Conservation (phyloP, 305 asterid genomes). For the Fraxinus velutina region DNA sequence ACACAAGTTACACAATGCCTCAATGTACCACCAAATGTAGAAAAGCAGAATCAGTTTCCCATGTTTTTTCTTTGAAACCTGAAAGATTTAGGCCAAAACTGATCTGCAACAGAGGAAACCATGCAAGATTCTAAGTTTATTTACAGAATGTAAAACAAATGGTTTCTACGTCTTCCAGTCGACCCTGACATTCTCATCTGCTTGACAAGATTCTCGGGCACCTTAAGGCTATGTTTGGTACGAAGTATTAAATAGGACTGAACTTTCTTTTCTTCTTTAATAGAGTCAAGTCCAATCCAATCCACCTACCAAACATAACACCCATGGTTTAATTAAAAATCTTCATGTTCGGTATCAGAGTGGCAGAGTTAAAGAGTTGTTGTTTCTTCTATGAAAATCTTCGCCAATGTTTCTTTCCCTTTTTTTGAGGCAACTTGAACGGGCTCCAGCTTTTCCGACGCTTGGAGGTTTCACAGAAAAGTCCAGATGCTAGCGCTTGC, state of each 20-base stretch:
- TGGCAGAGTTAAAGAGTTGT: neutral
- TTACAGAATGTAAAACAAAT: slow-evolving; percentile 44
- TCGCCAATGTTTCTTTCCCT: slow-evolving; percentile 77
- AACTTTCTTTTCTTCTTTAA: neutral
- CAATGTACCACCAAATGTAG: slow-evolving; percentile 42
- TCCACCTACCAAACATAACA: slow-evolving; percentile 4
- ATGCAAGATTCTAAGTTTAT: slow-evolving; percentile 35
- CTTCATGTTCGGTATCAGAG: slow-evolving; percentile 9
- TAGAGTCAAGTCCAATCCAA: neutral
- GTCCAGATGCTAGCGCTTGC: slow-evolving; percentile 92
- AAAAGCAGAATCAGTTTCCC: slow-evolving; percentile 37
- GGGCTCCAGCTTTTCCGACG: slow-evolving; percentile 99
- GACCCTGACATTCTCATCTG: slow-evolving; percentile 22
- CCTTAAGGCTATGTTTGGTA: slow-evolving; percentile 6
- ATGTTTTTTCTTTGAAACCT: slow-evolving; percentile 23
- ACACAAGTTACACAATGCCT: slow-evolving; percentile 21
- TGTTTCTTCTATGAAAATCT: slow-evolving; percentile 56
- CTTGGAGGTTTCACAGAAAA: slow-evolving; percentile 82
- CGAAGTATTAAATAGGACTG: neutral
- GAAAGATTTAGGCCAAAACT: slow-evolving; percentile 23
- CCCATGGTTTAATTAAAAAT: neutral
- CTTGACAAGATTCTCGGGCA: slow-evolving; percentile 16
- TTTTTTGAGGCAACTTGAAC: slow-evolving; percentile 82
- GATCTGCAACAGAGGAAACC: slow-evolving; percentile 29
- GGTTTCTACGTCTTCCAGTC: slow-evolving; percentile 26